Evolutionary conservation across 208 protist genomes (phyloP).

Genomic region (Leishmania guyanensis): DNA sequence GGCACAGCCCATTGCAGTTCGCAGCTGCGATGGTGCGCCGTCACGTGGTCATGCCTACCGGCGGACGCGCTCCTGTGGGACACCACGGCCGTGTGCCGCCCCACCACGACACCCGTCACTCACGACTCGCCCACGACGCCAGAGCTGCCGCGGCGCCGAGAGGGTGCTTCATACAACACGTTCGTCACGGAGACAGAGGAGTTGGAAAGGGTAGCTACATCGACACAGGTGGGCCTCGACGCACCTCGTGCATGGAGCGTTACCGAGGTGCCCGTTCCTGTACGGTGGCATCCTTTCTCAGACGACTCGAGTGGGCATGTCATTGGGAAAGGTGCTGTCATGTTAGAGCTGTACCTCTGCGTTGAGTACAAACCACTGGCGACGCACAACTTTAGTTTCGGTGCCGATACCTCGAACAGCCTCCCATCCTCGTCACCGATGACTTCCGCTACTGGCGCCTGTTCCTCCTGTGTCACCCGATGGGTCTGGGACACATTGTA

Average conservation of each 20-base stretch:
- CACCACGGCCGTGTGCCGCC: constrained; percentile 7
- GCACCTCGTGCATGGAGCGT: constrained; percentile 12
- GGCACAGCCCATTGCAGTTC: neutral
- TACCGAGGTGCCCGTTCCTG: constrained; percentile 28
- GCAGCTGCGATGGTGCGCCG: constrained; percentile 15
- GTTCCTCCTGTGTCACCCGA: neutral
- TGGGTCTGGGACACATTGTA: constrained; percentile 8
- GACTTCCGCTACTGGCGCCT: neutral
- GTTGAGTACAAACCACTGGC: constrained; percentile 21
- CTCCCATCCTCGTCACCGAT: neutral
- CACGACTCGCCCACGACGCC: neutral
- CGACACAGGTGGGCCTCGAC: neutral
- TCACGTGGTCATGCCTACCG: neutral
- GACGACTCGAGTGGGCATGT: neutral
- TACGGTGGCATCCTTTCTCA: constrained; percentile 22
- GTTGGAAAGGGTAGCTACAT: neutral
- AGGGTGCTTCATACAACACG: neutral
- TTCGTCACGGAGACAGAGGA: constrained; percentile 19
- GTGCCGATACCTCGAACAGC: neutral
- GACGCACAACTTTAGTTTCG: neutral
- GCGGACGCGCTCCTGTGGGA: constrained; percentile 24
- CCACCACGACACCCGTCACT: neutral
- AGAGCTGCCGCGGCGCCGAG: neutral
- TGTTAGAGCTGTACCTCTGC: constrained; percentile 19
- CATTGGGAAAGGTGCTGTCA: neutral